A percentile compares a stretch with the other conserved stretches of the same genome.
phyloP scores from a whole-genome alignment of 2,329 filamentous ascomycete species.

The Cercospora sp. region DNA sequence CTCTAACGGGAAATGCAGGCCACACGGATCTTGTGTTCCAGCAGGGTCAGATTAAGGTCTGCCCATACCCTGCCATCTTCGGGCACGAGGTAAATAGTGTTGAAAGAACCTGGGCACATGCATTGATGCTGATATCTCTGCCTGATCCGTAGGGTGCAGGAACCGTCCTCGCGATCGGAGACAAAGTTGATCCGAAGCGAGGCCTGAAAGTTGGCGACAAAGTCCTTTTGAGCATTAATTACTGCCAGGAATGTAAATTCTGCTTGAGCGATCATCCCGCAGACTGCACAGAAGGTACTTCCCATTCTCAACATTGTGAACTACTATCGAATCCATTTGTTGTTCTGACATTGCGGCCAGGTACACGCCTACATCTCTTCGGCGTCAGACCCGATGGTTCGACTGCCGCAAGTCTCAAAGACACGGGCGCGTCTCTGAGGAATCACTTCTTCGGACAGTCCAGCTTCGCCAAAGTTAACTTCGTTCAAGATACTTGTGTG shows the following conservation, averaged over 20 bases:
- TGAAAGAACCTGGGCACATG: background rate
- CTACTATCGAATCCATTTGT: background rate
- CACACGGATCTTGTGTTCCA: constrained; percentile 31
- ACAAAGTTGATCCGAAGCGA: background rate
- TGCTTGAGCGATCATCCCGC: background rate
- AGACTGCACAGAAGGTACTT: background rate
- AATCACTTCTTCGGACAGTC: background rate
- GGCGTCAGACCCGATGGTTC: background rate
- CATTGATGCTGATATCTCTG: background rate
- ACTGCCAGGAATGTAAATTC: background rate
- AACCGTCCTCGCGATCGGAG: background rate
- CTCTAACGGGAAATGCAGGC: background rate
- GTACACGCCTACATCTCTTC: background rate
- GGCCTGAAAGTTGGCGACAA: background rate
- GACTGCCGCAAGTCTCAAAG: background rate
- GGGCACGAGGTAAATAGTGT: background rate
- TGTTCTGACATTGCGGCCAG: background rate
- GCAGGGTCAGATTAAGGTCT: constrained; percentile 22
- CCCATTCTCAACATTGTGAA: background rate
- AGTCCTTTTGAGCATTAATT: background rate
- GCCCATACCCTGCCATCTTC: constrained; percentile 20
- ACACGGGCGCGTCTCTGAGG: background rate
- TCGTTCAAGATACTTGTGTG: background rate
- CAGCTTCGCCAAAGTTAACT: background rate
- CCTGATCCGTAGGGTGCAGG: background rate